Base-by-base conservation (phyloP, 2,329 filamentous ascomycete species). In the Stagonosporopsis chrysanthemi region DNA sequence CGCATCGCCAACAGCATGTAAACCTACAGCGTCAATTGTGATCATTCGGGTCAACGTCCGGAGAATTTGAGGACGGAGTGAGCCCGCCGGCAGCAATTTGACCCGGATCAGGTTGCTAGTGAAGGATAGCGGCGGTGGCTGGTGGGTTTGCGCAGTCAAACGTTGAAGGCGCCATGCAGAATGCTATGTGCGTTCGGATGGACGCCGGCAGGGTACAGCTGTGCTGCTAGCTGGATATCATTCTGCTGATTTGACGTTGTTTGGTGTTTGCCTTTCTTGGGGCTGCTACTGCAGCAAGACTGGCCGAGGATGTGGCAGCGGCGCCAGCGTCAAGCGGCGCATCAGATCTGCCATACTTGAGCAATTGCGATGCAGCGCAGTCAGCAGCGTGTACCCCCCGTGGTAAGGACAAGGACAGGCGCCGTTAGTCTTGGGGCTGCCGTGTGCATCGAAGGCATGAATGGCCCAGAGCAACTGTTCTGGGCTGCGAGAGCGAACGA, bases 121-220 rank as follows among this genome's bases (percentile, higher is more conserved):
- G 53, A 36, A 36, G 8, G 17, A 29, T 33, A 12, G 53, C 41
- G 41, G 40, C 17, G 17, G 24, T n/a, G 14, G 40, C 26, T 24
- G 40, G 38, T 45, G 26, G 33, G 17, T 38, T 29, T 7, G 23
- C 2, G 35, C 43, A 36, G 48, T 46, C 35, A 31, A 47, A 47
- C 23, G 38, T 36, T 46, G 42, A 43, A 38, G 29, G 19, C 47
- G 54, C 54, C 54, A 39, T 52, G 54, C 47, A 56, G 28, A 22
- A 38, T 46, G 26, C 46, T 41, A 46, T 9, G 19, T 41, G 29
- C 11, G 6, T 12, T 19, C 19, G 29, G n/a, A 7, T 22, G 23
- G 23, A 42, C n/a, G 23, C 17, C 19, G 8, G 17, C 17, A 39
- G 36, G 17, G 19, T 39, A 23, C 19, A 9, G 36, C 17, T 3